These are phyloP conservation scores for Metroxylon sagu DNA, from an alignment of 176 grass and related monocot genomes.

Conservation along the genomic window DNA sequence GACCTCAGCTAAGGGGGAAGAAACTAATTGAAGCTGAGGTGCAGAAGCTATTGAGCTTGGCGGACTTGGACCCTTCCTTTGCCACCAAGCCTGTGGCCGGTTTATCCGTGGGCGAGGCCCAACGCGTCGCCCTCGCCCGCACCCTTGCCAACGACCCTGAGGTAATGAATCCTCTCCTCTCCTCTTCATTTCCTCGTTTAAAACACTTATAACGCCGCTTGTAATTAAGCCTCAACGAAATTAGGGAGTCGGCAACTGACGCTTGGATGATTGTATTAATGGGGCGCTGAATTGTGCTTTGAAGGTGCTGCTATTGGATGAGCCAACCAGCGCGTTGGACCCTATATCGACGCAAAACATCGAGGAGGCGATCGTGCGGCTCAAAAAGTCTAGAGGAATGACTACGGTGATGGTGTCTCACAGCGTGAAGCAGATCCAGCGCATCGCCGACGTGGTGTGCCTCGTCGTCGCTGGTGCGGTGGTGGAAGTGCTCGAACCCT, in stretches of 20 bases:
- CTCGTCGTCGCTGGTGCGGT: constrained; percentile 75
- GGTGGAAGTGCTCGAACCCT: constrained; percentile 72
- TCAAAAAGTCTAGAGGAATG: constrained; percentile 61
- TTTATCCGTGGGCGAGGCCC: constrained; percentile 87
- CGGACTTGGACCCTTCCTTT: constrained; percentile 54
- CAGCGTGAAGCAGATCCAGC: constrained; percentile 96
- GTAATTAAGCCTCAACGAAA: too few relatives aligned
- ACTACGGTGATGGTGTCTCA: constrained; percentile 86
- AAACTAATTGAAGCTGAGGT: constrained; percentile 63
- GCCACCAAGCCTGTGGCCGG: constrained; percentile 42
- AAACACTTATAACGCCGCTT: too few relatives aligned
- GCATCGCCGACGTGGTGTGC: constrained; percentile 75
- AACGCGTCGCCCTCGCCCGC: constrained; percentile 80
- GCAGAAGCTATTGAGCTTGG: constrained; percentile 37
- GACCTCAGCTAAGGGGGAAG: constrained; percentile 66
- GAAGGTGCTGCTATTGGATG: constrained; percentile 79
- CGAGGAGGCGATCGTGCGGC: constrained; percentile 68
- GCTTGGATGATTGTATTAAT: too few relatives aligned
- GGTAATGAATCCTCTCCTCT: constrained; percentile 10
- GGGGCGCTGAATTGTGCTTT: background rate
- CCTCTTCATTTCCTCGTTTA: too few relatives aligned
- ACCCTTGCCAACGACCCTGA: constrained; percentile 91
- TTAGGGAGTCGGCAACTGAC: too few relatives aligned
- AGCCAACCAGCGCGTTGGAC: constrained; percentile 88
- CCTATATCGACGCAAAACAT: constrained; percentile 98